These are phyloP conservation scores for Moricandia moricandioides DNA, from an alignment of 345 rosid genomes.

Conservation along the genomic window DNA sequence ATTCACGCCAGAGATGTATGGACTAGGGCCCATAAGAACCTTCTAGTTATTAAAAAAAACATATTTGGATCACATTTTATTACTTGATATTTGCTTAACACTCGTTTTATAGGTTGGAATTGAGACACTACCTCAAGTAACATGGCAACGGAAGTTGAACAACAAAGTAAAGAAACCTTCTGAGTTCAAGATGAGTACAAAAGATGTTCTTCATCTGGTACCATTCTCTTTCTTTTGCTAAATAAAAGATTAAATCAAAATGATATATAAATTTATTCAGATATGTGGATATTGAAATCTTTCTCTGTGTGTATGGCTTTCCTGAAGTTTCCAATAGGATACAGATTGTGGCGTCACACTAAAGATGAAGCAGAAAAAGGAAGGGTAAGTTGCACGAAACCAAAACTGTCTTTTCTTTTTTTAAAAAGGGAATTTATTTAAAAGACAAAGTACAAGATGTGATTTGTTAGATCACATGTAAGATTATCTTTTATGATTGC, in stretches of 20 bases:
- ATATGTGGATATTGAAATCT: background rate
- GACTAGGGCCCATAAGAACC: too few species aligned
- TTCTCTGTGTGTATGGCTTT: background rate
- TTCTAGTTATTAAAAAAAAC: background rate
- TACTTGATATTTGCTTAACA: too few species aligned
- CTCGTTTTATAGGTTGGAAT: slow-evolving; percentile 35
- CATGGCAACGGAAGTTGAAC: slow-evolving; percentile 59
- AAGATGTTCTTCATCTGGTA: slow-evolving; percentile 60
- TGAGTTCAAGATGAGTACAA: slow-evolving; percentile 38
- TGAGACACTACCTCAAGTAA: slow-evolving; percentile 44
- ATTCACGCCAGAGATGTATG: too few species aligned
- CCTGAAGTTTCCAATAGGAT: slow-evolving; percentile 60
- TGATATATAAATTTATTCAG: background rate
- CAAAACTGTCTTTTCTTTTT: too few species aligned
- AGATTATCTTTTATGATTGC: too few species aligned
- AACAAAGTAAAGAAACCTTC: slow-evolving; percentile 39
- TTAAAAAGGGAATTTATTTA: too few species aligned
- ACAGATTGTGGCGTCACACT: slow-evolving; percentile 50
- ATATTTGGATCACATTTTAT: background rate
- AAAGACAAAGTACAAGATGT: too few species aligned
- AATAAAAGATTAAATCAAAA: background rate
- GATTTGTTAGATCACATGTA: too few species aligned
- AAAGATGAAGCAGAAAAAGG: slow-evolving; percentile 60
- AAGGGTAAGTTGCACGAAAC: slow-evolving; percentile 42
- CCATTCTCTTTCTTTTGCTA: background rate